These are phyloP conservation scores for Begonia fuchsioides DNA, from an alignment of 306 rosid genomes.

Conservation along the genomic window DNA sequence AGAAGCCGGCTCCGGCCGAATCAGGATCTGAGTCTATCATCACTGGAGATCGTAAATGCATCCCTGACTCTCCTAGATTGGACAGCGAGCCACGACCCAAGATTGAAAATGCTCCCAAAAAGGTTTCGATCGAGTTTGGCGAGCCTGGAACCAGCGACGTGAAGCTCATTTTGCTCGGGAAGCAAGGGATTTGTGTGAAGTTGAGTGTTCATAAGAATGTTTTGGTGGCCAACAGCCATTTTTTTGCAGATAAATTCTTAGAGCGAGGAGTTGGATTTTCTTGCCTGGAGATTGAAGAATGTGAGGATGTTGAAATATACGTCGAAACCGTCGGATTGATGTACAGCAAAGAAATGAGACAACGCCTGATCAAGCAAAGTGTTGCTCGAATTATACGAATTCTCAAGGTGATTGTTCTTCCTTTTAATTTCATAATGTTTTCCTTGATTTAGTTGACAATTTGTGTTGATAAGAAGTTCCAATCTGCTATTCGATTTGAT, in stretches of 20 bases:
- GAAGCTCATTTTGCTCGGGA: constrained; percentile 60
- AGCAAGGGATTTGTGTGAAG: constrained; percentile 87
- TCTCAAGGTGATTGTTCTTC: constrained; percentile 41
- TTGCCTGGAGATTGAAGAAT: constrained; percentile 53
- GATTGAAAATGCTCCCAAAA: constrained; percentile 55
- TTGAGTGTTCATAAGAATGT: constrained; percentile 72
- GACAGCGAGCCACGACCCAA: constrained; percentile 53
- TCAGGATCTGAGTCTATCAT: constrained; percentile 35
- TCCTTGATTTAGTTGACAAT: too few relatives aligned
- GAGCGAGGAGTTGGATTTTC: constrained; percentile 33
- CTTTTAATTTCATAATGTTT: too few relatives aligned
- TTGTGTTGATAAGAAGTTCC: too few relatives aligned
- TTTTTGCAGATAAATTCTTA: constrained; percentile 48
- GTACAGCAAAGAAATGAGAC: constrained; percentile 86
- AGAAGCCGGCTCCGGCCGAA: constrained; percentile 29
- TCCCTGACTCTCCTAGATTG: constrained; percentile 29
- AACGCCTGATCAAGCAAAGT: constrained; percentile 72
- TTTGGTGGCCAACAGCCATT: constrained; percentile 40
- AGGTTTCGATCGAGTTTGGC: constrained; percentile 92
- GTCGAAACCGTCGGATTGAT: constrained; percentile 84
- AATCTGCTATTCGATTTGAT: too few relatives aligned
- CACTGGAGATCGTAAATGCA: constrained; percentile 36
- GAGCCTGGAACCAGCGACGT: constrained; percentile 75
- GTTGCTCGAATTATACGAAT: constrained; percentile 70
- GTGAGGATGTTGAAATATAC: constrained; percentile 83